phyloP scores from a whole-genome alignment of 1,284 basidiomycete species.

The Agaricales sp. region DNA sequence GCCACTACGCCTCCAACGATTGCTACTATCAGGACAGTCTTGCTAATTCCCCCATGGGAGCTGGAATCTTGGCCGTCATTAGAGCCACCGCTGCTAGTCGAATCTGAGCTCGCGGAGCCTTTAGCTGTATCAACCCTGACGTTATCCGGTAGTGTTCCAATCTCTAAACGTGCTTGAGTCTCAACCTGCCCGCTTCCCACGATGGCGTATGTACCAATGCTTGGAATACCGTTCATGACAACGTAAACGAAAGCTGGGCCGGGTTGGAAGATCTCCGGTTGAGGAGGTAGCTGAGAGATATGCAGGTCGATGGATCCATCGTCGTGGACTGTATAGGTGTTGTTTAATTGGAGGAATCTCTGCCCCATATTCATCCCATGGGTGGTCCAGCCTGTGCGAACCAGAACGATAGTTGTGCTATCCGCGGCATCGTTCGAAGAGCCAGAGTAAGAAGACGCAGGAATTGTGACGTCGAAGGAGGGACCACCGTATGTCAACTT shows the following conservation, averaged over 20 bases:
- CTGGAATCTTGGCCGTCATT: no score
- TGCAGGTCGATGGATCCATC: constrained; percentile 71
- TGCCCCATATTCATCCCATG: constrained; percentile 96
- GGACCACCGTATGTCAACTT: constrained; percentile 80
- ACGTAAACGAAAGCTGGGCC: constrained; percentile 81
- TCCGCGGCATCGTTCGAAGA: constrained; percentile 60
- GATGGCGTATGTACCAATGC: constrained; percentile 64
- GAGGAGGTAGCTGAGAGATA: constrained; percentile 73
- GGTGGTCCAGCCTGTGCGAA: constrained; percentile 87
- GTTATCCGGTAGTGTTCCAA: constrained; percentile 41
- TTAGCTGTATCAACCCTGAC: constrained; percentile 28
- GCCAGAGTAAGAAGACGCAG: constrained; percentile 52
- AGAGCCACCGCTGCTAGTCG: no score
- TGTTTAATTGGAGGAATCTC: constrained; percentile 66
- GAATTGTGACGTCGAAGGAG: constrained; percentile 57
- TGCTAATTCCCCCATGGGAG: no score
- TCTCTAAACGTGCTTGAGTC: constrained; percentile 41
- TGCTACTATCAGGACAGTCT: no score
- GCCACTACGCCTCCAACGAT: constrained; percentile 16
- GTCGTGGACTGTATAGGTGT: constrained; percentile 70
- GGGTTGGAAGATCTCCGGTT: constrained; percentile 76
- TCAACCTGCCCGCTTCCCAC: constrained; percentile 74
- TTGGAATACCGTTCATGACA: constrained; percentile 75
- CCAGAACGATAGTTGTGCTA: constrained; percentile 72
- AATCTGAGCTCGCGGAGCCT: constrained; percentile 24